Percentiles rank a stretch among this genome's conserved stretches.
Conservation (phyloP, 2,329 filamentous ascomycete genomes). For the Laburnicola sp. region DNA sequence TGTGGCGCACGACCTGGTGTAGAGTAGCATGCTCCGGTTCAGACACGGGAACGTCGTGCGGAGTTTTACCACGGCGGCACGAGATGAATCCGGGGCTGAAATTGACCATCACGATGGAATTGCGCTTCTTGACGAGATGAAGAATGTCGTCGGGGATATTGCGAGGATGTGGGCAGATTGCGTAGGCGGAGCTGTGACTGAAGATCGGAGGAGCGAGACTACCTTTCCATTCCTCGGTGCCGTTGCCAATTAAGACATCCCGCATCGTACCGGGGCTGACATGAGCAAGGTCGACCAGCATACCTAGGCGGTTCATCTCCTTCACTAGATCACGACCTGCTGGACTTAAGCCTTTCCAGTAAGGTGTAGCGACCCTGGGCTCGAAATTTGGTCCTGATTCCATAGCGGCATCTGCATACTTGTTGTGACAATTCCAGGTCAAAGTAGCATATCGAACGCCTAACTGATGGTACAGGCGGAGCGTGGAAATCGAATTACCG, state of each 20-base stretch:
- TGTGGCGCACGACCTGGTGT: slow-evolving; percentile 75
- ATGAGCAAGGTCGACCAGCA: slow-evolving; percentile 91
- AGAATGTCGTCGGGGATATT: slow-evolving; percentile 89
- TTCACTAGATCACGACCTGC: slow-evolving; percentile 69
- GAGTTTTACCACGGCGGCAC: slow-evolving; percentile 63
- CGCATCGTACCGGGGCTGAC: slow-evolving; percentile 79
- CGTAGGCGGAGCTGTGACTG: slow-evolving; percentile 81
- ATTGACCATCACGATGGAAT: slow-evolving; percentile 88
- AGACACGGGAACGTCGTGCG: slow-evolving; percentile 68
- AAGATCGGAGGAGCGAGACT: slow-evolving; percentile 84
- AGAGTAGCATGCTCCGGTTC: slow-evolving; percentile 72
- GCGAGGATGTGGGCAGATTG: slow-evolving; percentile 81
- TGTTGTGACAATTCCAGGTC: slow-evolving; percentile 93
- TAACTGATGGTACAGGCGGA: slow-evolving; percentile 74
- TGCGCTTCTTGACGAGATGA: slow-evolving; percentile 70
- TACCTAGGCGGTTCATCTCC: slow-evolving; percentile 93
- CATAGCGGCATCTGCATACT: slow-evolving; percentile 82
- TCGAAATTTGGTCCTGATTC: slow-evolving; percentile 52
- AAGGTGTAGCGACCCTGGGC: slow-evolving; percentile 53
- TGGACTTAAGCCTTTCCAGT: slow-evolving; percentile 72
- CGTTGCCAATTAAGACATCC: slow-evolving; percentile 69
- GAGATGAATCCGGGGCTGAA: slow-evolving; percentile 82
- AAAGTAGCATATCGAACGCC: slow-evolving; percentile 87
- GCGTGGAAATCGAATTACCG: slow-evolving; percentile 75
- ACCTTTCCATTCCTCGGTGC: slow-evolving; percentile 63